Conservation (phyloP, 805 yeast species). For the Zygosaccharomyces pseudorouxii region DNA sequence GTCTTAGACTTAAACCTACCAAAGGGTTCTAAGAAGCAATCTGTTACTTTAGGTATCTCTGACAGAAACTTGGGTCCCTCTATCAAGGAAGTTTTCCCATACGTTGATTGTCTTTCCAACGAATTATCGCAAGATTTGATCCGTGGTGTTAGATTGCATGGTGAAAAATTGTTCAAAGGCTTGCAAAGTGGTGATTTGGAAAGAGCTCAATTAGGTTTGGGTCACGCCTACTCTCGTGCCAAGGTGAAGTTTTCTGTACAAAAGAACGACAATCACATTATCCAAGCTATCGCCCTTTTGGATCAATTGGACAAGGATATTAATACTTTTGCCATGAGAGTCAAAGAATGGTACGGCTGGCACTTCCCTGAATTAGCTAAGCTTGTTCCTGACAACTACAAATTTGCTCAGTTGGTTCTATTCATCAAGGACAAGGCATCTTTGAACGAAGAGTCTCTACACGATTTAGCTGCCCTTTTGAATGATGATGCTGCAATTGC, state of each 20-base stretch:
- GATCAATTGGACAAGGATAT: constrained; percentile 98
- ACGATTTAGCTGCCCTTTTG: constrained; percentile 79
- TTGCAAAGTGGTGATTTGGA: constrained; percentile 93
- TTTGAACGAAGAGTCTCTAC: constrained; percentile 73
- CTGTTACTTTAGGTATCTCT: constrained; percentile 78
- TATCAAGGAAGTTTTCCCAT: constrained; percentile 84
- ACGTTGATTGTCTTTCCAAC: constrained; percentile 82
- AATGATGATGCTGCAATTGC: constrained; percentile 92
- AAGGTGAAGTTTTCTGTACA: constrained; percentile 98
- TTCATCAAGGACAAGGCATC: constrained; percentile 83
- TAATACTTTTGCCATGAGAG: constrained; percentile 96
- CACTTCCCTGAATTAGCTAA: constrained; percentile 96
- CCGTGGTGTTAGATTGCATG: constrained; percentile 91
- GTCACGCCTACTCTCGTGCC: constrained; percentile 98
- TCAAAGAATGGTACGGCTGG: constrained; percentile 98
- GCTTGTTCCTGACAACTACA: constrained; percentile 83
- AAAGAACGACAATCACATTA: constrained; percentile 97
- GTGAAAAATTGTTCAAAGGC: constrained; percentile 82
- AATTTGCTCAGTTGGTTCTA: constrained; percentile 75
- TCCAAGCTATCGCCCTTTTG: constrained; percentile 95
- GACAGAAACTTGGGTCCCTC: constrained; percentile 96
- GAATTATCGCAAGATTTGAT: constrained; percentile 92
- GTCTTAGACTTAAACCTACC: constrained; percentile 90
- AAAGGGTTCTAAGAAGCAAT: constrained; percentile 54
- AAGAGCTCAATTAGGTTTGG: constrained; percentile 97